Evolutionary conservation across 805 yeast genomes (phyloP).

Genomic region (Saturnispora gosingensis): DNA sequence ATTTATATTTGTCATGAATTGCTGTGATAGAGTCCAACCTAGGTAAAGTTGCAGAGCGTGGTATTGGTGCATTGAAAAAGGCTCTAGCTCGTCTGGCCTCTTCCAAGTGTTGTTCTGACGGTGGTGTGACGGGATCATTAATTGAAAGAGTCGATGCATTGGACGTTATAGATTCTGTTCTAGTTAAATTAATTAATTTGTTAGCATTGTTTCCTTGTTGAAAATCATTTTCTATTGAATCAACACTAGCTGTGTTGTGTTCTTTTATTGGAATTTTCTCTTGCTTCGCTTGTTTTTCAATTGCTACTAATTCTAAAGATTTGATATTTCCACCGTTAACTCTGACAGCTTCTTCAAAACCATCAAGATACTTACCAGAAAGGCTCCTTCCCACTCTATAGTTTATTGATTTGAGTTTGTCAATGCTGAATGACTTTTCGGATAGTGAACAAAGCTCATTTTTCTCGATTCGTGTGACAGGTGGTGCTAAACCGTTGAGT

Average conservation of each 20-base stretch:
- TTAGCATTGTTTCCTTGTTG: conserved; percentile 4
- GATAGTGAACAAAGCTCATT: conserved; percentile 7
- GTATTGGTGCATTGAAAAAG: conserved; percentile 9
- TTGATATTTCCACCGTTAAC: conserved; percentile 25
- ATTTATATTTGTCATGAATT: conserved; percentile 13
- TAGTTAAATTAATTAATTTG: not conserved
- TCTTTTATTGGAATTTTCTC: not conserved
- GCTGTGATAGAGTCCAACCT: conserved; percentile 11
- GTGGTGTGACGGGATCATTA: conserved; percentile 5
- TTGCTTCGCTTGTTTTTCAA: not conserved
- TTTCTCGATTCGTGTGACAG: conserved; percentile 54
- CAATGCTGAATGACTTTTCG: conserved; percentile 37
- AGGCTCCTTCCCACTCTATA: conserved; percentile 38
- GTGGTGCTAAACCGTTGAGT: conserved; percentile 47
- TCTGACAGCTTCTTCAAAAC: conserved; percentile 27
- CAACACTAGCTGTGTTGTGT: not conserved
- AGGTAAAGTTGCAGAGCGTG: conserved; percentile 8
- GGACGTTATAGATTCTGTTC: not conserved
- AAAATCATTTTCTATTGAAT: not conserved
- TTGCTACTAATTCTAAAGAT: conserved; percentile 13
- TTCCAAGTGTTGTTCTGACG: conserved; percentile 7
- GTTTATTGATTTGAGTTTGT: conserved; percentile 62
- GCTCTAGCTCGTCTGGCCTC: conserved; percentile 11
- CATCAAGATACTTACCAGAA: conserved; percentile 33
- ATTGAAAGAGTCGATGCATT: not conserved